phyloP scores from a whole-genome alignment of 139 green algal genomes.

The Micractinium conductrix region DNA sequence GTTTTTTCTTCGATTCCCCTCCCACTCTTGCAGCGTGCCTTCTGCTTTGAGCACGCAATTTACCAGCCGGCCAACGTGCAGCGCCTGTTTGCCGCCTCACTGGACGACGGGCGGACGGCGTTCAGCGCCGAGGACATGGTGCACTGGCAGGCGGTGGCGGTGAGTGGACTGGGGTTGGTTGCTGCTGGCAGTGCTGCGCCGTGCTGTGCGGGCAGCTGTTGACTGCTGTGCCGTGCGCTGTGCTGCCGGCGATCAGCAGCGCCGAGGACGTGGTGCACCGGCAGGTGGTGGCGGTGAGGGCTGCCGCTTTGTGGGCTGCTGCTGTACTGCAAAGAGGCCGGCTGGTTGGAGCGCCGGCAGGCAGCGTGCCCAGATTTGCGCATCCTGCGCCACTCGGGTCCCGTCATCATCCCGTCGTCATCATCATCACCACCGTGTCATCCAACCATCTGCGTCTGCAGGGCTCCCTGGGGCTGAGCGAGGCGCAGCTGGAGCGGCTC shows the following conservation, averaged over 20 bases:
- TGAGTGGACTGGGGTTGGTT: background rate
- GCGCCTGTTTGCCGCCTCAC: slow-evolving; percentile 6
- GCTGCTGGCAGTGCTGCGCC: background rate
- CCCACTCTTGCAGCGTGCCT: background rate
- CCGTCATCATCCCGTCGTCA: too few relatives aligned
- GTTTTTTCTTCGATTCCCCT: too few relatives aligned
- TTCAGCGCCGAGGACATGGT: background rate
- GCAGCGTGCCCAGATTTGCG: too few relatives aligned
- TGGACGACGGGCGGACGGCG: slow-evolving; percentile 10
- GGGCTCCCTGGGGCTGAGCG: background rate
- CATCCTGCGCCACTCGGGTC: too few relatives aligned
- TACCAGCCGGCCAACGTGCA: slow-evolving; percentile 24
- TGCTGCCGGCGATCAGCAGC: too few relatives aligned
- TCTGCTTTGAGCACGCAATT: slow-evolving; percentile 38
- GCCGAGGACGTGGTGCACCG: background rate
- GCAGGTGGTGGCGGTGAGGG: slow-evolving; percentile 11
- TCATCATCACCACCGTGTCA: too few relatives aligned
- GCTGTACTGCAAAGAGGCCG: too few relatives aligned
- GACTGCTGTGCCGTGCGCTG: too few relatives aligned
- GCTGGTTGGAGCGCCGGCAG: too few relatives aligned
- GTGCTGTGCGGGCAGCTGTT: too few relatives aligned
- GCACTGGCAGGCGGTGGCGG: slow-evolving; percentile 8
- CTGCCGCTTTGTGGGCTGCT: background rate
- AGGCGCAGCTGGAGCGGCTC: slow-evolving; percentile 8
- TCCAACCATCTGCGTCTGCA: background rate